Percentiles rank a stretch among this genome's conserved stretches.
Evolutionary conservation across 2,329 filamentous ascomycete genomes (phyloP).

Genomic region (Ophiostoma quercus): DNA sequence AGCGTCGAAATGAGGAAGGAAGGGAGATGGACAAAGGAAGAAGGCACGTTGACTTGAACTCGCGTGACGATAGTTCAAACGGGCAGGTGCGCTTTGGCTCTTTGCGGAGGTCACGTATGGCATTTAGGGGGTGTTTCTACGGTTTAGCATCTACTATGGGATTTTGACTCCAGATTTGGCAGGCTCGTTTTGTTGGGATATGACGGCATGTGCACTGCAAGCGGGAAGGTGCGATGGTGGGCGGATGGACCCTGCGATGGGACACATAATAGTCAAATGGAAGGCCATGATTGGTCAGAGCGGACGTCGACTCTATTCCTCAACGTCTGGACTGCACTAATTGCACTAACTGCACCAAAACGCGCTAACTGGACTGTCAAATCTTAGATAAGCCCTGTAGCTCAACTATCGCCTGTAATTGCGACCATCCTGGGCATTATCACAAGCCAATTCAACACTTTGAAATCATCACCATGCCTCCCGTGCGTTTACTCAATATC

Average conservation of each 20-base stretch:
- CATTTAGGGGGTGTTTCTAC: background rate
- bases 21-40: background rate
- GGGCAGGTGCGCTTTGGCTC: background rate
- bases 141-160: background rate
- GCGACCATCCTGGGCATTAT: background rate
- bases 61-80: slow-evolving; percentile 3
- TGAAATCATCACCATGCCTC: slow-evolving; percentile 15
- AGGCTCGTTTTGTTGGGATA: slow-evolving; percentile 22
- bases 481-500: slow-evolving; percentile 1
- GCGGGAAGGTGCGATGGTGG: slow-evolving; percentile 14
- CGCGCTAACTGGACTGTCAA: background rate
- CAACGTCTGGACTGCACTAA: background rate
- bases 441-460: slow-evolving; percentile 8
- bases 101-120: background rate
- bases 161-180: background rate
- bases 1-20: background rate
- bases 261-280: slow-evolving; percentile 21
- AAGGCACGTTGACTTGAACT: background rate
- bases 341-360: background rate
- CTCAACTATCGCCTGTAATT: background rate
- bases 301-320: background rate
- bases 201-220: slow-evolving; percentile 21
- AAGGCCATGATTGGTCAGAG: slow-evolving; percentile 11
- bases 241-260: slow-evolving; percentile 13
- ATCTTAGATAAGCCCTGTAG: slow-evolving; percentile 9